A percentile compares a stretch with the other conserved stretches of the same genome.
Conservation (phyloP, 2,329 filamentous ascomycete species). For the Rutstroemia sp. region DNA sequence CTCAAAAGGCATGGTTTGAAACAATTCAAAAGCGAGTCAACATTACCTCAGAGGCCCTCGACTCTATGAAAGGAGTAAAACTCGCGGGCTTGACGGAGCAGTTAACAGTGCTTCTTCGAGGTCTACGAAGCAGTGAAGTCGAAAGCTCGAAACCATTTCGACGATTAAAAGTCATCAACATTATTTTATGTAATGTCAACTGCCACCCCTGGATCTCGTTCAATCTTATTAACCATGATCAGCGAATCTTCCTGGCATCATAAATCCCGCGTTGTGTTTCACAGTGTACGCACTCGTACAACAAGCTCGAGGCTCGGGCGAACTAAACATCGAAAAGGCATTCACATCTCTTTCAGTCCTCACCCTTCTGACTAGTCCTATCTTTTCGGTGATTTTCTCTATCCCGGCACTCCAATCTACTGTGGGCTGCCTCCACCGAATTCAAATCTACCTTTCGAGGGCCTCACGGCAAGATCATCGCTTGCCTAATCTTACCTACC, state of each 20-base stretch:
- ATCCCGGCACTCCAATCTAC: background rate
- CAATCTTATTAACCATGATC: background rate
- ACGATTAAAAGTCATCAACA: background rate
- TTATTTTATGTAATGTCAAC: background rate
- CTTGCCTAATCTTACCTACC: background rate
- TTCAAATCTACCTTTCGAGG: constrained; percentile 6
- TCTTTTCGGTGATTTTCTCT: background rate
- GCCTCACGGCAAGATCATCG: background rate
- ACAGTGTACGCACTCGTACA: constrained; percentile 6
- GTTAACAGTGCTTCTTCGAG: background rate
- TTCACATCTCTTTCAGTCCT: constrained; percentile 9
- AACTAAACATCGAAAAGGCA: background rate
- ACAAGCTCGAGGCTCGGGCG: background rate
- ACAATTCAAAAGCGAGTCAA: constrained; percentile 36
- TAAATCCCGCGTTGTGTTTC: constrained; percentile 1
- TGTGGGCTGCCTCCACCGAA: constrained; percentile 3
- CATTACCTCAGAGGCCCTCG: constrained; percentile 34
- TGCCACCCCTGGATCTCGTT: background rate
- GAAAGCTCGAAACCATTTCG: background rate
- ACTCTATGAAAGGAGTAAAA: constrained; percentile 38
- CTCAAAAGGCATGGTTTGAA: constrained; percentile 31
- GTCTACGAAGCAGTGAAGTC: background rate
- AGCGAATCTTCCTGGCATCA: background rate
- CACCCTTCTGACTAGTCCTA: constrained; percentile 1
- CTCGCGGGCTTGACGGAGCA: constrained; percentile 33